Evolutionary conservation across 371 early-diverging fungal genomes (phyloP).

Genomic region (Saksenaea vasiformis): DNA sequence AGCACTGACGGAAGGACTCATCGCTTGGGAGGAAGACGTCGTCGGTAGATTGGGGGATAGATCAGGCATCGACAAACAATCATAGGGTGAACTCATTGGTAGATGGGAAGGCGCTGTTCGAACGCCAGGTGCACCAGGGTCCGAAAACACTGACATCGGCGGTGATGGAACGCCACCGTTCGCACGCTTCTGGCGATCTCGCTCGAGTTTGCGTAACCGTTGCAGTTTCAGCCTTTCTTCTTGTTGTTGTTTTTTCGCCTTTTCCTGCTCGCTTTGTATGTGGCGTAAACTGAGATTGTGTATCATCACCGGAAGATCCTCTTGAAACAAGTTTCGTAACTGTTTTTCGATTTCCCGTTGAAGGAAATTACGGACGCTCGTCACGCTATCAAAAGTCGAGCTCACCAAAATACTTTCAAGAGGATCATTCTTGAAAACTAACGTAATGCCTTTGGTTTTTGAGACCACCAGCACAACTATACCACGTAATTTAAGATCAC

Average conservation of each 20-base stretch:
- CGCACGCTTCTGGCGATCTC: slow-evolving; percentile 3
- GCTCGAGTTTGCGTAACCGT: slow-evolving; percentile 3
- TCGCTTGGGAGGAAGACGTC: not conserved
- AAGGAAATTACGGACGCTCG: slow-evolving; percentile 81
- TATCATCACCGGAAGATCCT: slow-evolving; percentile 91
- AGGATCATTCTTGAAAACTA: slow-evolving; percentile 97
- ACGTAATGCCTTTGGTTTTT: slow-evolving; percentile 88
- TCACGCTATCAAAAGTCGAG: slow-evolving; percentile 92
- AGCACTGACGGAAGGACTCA: slow-evolving; percentile 1
- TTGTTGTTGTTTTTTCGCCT: slow-evolving; percentile 18
- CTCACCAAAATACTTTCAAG: slow-evolving; percentile 89
- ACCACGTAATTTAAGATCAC: slow-evolving; percentile 85
- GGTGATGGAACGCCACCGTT: not conserved
- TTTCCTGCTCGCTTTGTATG: slow-evolving; percentile 19
- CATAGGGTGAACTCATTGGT: not conserved
- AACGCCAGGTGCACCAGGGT: slow-evolving; percentile 1
- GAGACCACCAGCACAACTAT: slow-evolving; percentile 94
- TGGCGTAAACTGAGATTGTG: slow-evolving; percentile 78
- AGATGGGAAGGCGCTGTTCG: not conserved
- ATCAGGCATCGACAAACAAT: slow-evolving; percentile 6
- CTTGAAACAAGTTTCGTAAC: slow-evolving; percentile 85
- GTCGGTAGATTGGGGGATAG: not conserved
- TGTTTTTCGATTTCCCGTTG: slow-evolving; percentile 57
- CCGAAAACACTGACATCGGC: slow-evolving; percentile 7
- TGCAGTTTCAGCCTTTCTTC: not conserved